Conservation (phyloP, 345 rosid genomes). For the Mercurialis annua region DNA sequence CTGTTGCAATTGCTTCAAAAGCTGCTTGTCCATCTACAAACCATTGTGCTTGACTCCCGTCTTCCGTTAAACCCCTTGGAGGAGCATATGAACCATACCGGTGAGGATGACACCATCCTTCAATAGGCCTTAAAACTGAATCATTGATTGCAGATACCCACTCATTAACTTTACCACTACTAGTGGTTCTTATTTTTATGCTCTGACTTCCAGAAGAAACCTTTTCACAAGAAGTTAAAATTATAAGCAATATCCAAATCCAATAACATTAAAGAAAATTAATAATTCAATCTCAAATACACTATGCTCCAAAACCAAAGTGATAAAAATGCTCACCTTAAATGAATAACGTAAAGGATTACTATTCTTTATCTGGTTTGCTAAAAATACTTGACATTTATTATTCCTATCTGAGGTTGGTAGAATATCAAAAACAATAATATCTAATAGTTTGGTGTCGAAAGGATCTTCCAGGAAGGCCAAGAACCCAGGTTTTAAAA, state of each 20-base stretch:
- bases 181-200: conserved; percentile 54
- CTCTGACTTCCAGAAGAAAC: conserved; percentile 63
- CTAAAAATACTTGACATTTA: conserved; percentile 39
- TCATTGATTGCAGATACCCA: conserved; percentile 75
- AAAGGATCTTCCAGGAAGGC: conserved; percentile 83
- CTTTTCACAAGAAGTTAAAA: conserved; percentile 34
- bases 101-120: conserved; percentile 75
- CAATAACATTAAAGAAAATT: neutral
- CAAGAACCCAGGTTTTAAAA: conserved; percentile 88
- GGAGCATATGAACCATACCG: conserved; percentile 81
- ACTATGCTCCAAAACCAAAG: neutral
- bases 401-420: conserved; percentile 31
- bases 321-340: conserved; percentile 34
- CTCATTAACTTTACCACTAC: conserved; percentile 54
- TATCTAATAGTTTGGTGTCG: conserved; percentile 63
- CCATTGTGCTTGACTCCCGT: conserved; percentile 95
- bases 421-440: conserved; percentile 62
- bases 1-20: conserved; percentile 82
- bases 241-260: neutral
- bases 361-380: conserved; percentile 56
- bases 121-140: conserved; percentile 48
- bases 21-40: conserved; percentile 85
- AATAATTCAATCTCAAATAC: neutral
- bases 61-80: conserved; percentile 69
- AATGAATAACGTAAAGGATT: conserved; percentile 69